Evolutionary conservation across 345 rosid genomes (phyloP), one percentile per base, ranked within the genome.

Genomic region (Citrus inodora): DNA sequence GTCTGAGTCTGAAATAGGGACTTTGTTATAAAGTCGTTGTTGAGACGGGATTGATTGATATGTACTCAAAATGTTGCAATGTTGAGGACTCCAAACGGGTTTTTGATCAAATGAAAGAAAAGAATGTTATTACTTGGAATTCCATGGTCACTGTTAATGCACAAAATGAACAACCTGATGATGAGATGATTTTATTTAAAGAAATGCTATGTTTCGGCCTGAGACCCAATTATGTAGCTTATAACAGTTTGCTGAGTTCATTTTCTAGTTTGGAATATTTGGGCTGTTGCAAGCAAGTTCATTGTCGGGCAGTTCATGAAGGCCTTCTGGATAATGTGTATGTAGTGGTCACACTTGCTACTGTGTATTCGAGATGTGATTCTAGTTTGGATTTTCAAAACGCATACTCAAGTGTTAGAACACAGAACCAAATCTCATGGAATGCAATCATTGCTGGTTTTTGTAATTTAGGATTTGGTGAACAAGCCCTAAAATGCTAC

Each of bases 361-460:
- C 80, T 7, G 86, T 75, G 8, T 83, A 79, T 68, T 83, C 85
- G 1, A 82, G 67, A 68, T 85, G 87, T 51, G 42, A 72, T 30
- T 53, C 61, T 61, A 67, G 79, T 37, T 59, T 87, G 75, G 74
- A 62, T 56, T 85, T 87, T 67, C 59, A 19, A 17, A 81, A 81
- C 74, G 38, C 75, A 6, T 75, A 83, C n/a, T 61, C 72, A 1
- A 42, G 68, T 74, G 7, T 83, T 70, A 73, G 32, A 24, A 33
- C 6, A 38, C 53, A 79, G 48, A 83, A 85, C 59, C 86, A 81
- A 55, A 81, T 87, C 55, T 71, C 85, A 7, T 85, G 86, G 87
- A 85, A 85, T 74, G 85, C 87, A 28, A 80, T 81, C 9, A 79
- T 81, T 71, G 76, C 83, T 10, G 87, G 86, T 71, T 85, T 73